Evolutionary conservation across 2,329 filamentous ascomycete genomes (phyloP).

Genomic region (Stemphylium beticola): DNA sequence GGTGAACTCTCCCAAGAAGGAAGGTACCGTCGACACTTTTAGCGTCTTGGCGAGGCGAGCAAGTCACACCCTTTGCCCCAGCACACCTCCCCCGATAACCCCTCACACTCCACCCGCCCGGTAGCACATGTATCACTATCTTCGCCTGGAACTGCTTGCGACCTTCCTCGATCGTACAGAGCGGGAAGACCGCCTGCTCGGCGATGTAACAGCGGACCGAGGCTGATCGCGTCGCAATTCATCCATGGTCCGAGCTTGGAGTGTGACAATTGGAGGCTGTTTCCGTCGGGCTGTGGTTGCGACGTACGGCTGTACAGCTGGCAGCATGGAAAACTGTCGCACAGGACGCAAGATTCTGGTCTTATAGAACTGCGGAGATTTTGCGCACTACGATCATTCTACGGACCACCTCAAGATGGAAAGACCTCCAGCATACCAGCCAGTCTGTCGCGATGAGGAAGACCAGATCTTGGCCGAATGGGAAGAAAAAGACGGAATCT

Average conservation of each 20-base stretch:
- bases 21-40: conserved; percentile 27
- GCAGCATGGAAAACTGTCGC: conserved; percentile 12
- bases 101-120: conserved; percentile 21
- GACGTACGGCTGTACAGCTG: conserved; percentile 14
- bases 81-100: conserved; percentile 25
- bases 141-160: conserved; percentile 22
- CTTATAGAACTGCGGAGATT: conserved; percentile 5
- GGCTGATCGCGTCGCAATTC: conserved; percentile 23
- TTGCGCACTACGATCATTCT: conserved; percentile 2
- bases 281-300: conserved; percentile 7
- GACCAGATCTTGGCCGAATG: conserved; percentile 18
- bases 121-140: conserved; percentile 33
- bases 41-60: conserved; percentile 31
- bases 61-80: conserved; percentile 25
- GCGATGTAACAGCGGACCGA: conserved; percentile 18
- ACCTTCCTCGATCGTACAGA: conserved; percentile 34
- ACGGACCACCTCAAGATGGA: conserved; percentile 25
- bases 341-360: conserved; percentile 3
- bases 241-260: conserved; percentile 35
- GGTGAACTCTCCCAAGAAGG: conserved; percentile 28
- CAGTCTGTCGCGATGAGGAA: conserved; percentile 34
- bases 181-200: conserved; percentile 11
- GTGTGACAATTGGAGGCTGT: conserved; percentile 11
- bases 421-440: conserved; percentile 33
- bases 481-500: conserved; percentile 32